Evolutionary conservation across 192 early-diverging fungal genomes (phyloP), one percentile per base, ranked within the genome.

Genomic region (Podila minutissima): DNA sequence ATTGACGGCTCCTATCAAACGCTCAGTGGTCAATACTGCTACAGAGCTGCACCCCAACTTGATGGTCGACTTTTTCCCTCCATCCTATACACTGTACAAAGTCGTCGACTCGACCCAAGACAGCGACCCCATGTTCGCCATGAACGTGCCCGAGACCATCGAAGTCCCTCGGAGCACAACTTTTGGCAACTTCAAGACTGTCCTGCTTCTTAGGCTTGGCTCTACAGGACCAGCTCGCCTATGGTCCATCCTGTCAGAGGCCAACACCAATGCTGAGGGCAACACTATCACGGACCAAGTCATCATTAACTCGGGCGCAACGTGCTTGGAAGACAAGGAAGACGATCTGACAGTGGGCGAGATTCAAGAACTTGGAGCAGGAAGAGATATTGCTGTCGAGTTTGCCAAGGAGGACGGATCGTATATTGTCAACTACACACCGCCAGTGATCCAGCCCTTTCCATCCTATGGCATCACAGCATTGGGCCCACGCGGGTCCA

Each of bases 41-140:
- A 35, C 77, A 13, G 61, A 65, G 2, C 11, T 12, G 11, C 9
- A 17, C 10, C 66, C 77, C 19, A 82, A 82, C 59, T 29, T 63
- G n/a, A 63, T 53, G n/a, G 57, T 86, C 51, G 85, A 86, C 41
- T 67, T 75, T 28, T 84, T 86, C 50, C 85, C 85, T 28, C 83
- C 85, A 11, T 32, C 63, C 13, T 84, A 82, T 38, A 75, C 73
- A 3, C 11, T 88, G 35, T 83, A 85, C 46, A 51, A 38, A 37
- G 65, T 86, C 0, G 71, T 72, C 22, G 71, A 74, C 2, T 22
- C 82, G 12, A 67, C 32, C 20, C 64, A 63, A 15, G 50, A 69
- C 20, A 59, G 59, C 6, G 35, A 58, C 31, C 62, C 46, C 8
- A n/a, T 68, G 13, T 59, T 67, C 59, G 62, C 69, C 46, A 71